Conservation (phyloP, 345 rosid genomes). For the Syzygium oleosum region DNA sequence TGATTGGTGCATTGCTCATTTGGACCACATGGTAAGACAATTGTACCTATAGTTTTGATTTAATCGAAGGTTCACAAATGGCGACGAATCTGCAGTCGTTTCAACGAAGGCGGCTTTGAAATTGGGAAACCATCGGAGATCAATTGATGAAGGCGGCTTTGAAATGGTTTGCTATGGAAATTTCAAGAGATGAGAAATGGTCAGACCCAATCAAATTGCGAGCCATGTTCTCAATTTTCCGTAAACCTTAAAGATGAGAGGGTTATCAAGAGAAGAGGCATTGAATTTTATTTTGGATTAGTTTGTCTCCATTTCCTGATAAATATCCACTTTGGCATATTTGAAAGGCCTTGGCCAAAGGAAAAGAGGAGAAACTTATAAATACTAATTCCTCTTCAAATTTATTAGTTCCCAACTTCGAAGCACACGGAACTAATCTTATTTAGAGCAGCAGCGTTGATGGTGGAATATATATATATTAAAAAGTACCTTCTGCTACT, state of each 20-base stretch:
- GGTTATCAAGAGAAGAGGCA: not conserved
- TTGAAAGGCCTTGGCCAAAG: no score
- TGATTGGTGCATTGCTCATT: not conserved
- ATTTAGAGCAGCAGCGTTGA: no score
- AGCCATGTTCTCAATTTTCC: not conserved
- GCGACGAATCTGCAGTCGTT: not conserved
- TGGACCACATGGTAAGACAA: not conserved
- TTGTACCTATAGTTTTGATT: not conserved
- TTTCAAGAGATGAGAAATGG: not conserved
- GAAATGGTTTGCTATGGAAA: not conserved
- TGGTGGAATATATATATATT: no score
- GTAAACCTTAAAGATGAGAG: not conserved
- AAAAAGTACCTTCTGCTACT: not conserved
- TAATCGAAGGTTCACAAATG: not conserved
- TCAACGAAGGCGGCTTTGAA: not conserved
- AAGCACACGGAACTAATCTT: not conserved
- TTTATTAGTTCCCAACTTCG: not conserved
- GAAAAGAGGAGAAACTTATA: no score
- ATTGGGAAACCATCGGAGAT: not conserved
- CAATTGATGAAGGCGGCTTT: not conserved
- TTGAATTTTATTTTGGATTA: not conserved
- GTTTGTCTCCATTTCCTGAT: not conserved
- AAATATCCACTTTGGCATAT: not conserved
- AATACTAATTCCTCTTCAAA: no score
- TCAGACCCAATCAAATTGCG: not conserved